Conservation (phyloP, 2,329 filamentous ascomycete genomes). For the Blastomyces percursus region DNA sequence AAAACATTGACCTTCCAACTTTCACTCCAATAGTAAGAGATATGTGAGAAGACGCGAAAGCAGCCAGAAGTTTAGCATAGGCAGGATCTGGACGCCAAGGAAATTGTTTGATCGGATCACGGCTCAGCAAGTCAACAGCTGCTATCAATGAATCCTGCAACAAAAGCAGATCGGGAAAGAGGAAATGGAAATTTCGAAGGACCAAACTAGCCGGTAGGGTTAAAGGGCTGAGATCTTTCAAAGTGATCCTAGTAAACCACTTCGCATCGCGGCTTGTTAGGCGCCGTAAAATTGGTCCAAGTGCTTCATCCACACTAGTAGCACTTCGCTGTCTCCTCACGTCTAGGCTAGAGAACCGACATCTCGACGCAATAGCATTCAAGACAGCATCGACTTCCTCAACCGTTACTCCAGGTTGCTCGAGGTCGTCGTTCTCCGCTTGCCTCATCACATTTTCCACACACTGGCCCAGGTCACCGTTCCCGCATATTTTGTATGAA, state of each 20-base stretch:
- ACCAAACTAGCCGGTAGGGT: slow-evolving; percentile 48
- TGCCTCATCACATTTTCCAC: slow-evolving; percentile 53
- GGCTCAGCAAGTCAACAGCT: slow-evolving; percentile 46
- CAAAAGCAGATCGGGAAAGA: slow-evolving; percentile 57
- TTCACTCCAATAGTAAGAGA: slow-evolving; percentile 51
- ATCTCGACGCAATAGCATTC: slow-evolving; percentile 54
- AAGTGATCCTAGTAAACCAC: slow-evolving; percentile 71
- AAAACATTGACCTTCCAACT: slow-evolving; percentile 53
- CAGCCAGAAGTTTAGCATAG: slow-evolving; percentile 21
- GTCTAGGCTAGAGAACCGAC: slow-evolving; percentile 58
- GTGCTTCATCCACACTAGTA: slow-evolving; percentile 34
- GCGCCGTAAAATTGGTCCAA: slow-evolving; percentile 49
- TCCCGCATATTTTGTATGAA: slow-evolving; percentile 49
- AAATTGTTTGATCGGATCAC: slow-evolving; percentile 25
- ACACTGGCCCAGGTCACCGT: slow-evolving; percentile 60
- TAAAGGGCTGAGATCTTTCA: slow-evolving; percentile 65
- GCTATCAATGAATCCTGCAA: slow-evolving; percentile 58
- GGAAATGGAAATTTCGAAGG: slow-evolving; percentile 53
- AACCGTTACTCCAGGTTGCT: slow-evolving; percentile 45
- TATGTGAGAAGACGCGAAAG: slow-evolving; percentile 34
- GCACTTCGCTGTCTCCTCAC: slow-evolving; percentile 38
- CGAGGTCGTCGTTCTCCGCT: slow-evolving; percentile 41
- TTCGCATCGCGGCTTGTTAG: slow-evolving; percentile 62
- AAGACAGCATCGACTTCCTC: slow-evolving; percentile 62
- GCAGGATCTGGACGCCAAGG: slow-evolving; percentile 27